Conservation (phyloP, 1,139 yeast species). For the Torulaspora globosa region DNA sequence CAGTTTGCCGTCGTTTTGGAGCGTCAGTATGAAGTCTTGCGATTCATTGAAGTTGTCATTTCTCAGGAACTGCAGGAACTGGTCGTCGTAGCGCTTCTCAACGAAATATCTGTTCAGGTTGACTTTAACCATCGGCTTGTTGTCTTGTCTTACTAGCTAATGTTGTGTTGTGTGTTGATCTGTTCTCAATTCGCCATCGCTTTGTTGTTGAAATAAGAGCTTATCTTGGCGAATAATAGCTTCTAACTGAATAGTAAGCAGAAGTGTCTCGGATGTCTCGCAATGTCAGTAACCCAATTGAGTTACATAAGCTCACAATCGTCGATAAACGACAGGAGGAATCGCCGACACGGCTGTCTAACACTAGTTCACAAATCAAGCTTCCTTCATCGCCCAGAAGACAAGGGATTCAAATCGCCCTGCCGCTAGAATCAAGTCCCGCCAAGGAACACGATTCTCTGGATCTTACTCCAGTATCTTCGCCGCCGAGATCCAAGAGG, state of each 20-base stretch:
- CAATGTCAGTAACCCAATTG: conserved; percentile 36
- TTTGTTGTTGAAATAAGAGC: background rate
- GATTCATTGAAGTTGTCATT: conserved; percentile 12
- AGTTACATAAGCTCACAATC: conserved; percentile 31
- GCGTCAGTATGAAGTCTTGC: conserved; percentile 13
- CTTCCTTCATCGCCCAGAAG: conserved; percentile 13
- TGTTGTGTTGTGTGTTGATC: background rate
- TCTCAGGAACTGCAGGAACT: conserved; percentile 21
- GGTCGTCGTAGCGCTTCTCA: conserved; percentile 14
- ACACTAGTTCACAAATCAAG: background rate
- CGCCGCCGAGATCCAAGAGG: conserved; percentile 10
- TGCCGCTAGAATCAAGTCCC: conserved; percentile 19
- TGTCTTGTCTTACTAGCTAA: background rate
- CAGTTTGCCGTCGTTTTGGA: conserved; percentile 12
- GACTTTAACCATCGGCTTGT: conserved; percentile 4
- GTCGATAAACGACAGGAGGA: conserved; percentile 21
- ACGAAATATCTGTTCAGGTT: conserved; percentile 21
- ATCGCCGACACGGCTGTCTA: background rate
- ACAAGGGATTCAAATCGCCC: conserved; percentile 17
- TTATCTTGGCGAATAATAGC: too few species aligned
- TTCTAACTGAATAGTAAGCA: background rate
- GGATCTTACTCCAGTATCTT: conserved; percentile 4
- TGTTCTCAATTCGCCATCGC: background rate
- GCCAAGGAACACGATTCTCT: conserved; percentile 4
- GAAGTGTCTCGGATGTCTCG: conserved; percentile 14